Percentiles rank a stretch among this genome's conserved stretches.
These are phyloP conservation scores for Karstenula rhodostoma DNA, from an alignment of 2,329 filamentous ascomycete species.

Conservation along the genomic window DNA sequence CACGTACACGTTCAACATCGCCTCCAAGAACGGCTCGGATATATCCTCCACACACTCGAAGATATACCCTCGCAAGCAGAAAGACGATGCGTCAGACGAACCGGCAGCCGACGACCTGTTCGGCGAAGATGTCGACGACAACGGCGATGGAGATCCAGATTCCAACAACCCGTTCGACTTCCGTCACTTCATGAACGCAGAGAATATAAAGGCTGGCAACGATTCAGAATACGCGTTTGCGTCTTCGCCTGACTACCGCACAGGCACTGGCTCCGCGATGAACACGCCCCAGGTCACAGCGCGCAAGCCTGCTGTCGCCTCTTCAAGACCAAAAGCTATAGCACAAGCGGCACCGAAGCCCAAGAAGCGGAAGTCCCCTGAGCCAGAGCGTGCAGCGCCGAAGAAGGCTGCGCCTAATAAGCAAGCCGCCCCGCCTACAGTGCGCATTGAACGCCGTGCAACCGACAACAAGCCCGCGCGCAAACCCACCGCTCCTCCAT, in stretches of 20 bases:
- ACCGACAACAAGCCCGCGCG: conserved; percentile 31
- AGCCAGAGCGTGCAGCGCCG: conserved; percentile 23
- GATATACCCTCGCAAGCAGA: conserved; percentile 55
- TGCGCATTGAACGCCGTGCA: conserved; percentile 49
- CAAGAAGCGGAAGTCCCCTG: conserved; percentile 42
- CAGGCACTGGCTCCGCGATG: conserved; percentile 38
- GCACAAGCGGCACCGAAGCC: conserved; percentile 22
- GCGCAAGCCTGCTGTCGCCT: conserved; percentile 25
- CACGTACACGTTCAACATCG: conserved; percentile 88
- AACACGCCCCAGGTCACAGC: conserved; percentile 41
- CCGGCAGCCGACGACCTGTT: conserved; percentile 37
- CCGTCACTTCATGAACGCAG: conserved; percentile 54
- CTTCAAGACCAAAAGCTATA: conserved; percentile 22
- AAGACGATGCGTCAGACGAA: conserved; percentile 36
- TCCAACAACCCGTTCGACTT: conserved; percentile 59
- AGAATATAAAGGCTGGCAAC: conserved; percentile 43
- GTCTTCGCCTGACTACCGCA: conserved; percentile 40
- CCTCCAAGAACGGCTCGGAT: conserved; percentile 70
- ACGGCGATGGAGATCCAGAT: conserved; percentile 51
- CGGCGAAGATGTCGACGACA: conserved; percentile 35
- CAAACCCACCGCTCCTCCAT: conserved; percentile 30
- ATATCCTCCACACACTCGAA: conserved; percentile 74
- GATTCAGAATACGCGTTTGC: conserved; percentile 40
- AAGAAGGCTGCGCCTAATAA: conserved; percentile 34
- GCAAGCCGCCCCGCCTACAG: conserved; percentile 31